Conservation (phyloP, 768 basidiomycete species). For the Rhodotorula toruloides region DNA sequence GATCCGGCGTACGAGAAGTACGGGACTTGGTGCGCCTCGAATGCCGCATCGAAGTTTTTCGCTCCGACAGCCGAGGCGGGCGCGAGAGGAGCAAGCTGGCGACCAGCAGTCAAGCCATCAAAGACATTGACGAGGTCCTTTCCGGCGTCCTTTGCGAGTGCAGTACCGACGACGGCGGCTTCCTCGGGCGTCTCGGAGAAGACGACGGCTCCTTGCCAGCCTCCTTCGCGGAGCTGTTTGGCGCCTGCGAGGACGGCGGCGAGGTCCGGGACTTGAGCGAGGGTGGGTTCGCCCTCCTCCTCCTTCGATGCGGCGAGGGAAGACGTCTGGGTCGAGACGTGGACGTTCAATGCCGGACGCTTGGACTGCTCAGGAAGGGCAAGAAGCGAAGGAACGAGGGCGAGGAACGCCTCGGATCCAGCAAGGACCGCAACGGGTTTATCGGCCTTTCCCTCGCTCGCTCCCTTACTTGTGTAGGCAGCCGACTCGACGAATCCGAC, state of each 20-base stretch:
- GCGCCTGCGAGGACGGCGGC: conserved; percentile 57
- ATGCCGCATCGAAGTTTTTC: conserved; percentile 51
- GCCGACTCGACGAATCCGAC: conserved; percentile 57
- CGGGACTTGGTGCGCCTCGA: conserved; percentile 58
- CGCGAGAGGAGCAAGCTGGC: conserved; percentile 61
- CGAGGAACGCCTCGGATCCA: conserved; percentile 72
- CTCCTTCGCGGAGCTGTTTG: conserved; percentile 54
- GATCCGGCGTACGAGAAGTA: conserved; percentile 73
- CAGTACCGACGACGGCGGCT: conserved; percentile 62
- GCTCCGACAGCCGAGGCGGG: conserved; percentile 48
- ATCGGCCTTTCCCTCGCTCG: conserved; percentile 42
- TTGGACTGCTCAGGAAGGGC: conserved; percentile 62
- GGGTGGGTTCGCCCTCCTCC: conserved; percentile 44
- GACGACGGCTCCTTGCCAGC: conserved; percentile 62
- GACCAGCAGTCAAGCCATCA: conserved; percentile 72
- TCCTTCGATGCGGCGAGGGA: conserved; percentile 63
- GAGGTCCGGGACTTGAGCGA: conserved; percentile 72
- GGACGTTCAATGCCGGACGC: conserved; percentile 67
- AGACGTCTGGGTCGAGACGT: conserved; percentile 64
- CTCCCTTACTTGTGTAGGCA: conserved; percentile 69
- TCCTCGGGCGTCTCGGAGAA: conserved; percentile 82
- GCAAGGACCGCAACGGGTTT: conserved; percentile 53
- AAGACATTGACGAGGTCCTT: conserved; percentile 82
- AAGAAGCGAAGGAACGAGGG: conserved; percentile 74
- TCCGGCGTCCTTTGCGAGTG: conserved; percentile 62